Percentiles rank a stretch among this genome's conserved stretches.
These are phyloP conservation scores for Panicum virgatum DNA, from an alignment of 202 grass and related monocot genomes.

Conservation along the genomic window DNA sequence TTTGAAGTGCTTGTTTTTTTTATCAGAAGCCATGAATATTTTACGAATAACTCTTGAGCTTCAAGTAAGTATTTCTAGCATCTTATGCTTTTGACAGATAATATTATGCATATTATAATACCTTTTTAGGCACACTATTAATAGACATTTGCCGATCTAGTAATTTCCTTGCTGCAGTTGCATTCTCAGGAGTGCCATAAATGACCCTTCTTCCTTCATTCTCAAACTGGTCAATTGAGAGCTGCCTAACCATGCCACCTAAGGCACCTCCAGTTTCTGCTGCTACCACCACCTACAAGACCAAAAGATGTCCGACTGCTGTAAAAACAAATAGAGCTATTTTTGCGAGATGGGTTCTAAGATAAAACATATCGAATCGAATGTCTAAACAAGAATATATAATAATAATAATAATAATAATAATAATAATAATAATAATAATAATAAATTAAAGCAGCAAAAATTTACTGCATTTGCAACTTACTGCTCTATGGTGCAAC, in stretches of 20 bases:
- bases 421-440: neutral
- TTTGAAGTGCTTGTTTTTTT: slow-evolving; percentile 1
- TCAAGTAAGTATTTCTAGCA: slow-evolving; percentile 31
- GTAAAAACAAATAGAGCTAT: slow-evolving; percentile 22
- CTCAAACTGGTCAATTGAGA: slow-evolving; percentile 99
- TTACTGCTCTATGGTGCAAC: slow-evolving; percentile 96
- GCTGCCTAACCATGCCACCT: slow-evolving; percentile 97
- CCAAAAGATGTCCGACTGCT: slow-evolving; percentile 28
- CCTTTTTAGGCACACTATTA: slow-evolving; percentile 95
- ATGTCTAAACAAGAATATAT: neutral
- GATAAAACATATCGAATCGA: slow-evolving; percentile 27
- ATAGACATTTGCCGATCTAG: slow-evolving; percentile 96
- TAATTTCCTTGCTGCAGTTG: slow-evolving; percentile 87
- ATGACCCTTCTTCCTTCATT: slow-evolving; percentile 98
- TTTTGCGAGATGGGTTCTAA: slow-evolving; percentile 2
- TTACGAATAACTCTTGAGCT: neutral
- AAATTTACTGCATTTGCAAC: slow-evolving; percentile 42
- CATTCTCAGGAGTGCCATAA: slow-evolving; percentile 95
- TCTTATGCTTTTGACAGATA: neutral
- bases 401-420: neutral
- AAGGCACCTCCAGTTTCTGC: slow-evolving; percentile 95
- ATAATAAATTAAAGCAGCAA: neutral
- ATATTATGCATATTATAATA: slow-evolving; percentile 30
- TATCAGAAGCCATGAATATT: neutral
- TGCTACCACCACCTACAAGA: slow-evolving; percentile 83